Evolutionary conservation across 2,329 filamentous ascomycete genomes (phyloP).

Genomic region (Fusarium beomiforme): DNA sequence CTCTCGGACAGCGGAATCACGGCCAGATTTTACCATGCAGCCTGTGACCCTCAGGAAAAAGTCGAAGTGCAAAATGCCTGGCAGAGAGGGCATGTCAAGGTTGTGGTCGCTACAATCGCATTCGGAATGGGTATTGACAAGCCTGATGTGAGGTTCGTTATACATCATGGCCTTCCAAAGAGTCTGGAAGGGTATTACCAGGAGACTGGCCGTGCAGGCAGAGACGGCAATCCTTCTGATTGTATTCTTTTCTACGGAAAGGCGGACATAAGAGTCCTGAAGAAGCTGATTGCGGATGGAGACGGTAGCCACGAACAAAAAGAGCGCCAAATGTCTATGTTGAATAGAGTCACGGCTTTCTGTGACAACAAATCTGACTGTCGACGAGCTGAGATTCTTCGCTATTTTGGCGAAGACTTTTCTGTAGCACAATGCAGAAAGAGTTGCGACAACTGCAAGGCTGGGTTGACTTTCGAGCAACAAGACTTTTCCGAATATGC

Average conservation of each 20-base stretch:
- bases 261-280: slow-evolving; percentile 76
- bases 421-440: slow-evolving; percentile 74
- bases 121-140: slow-evolving; percentile 99
- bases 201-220: slow-evolving; percentile 92
- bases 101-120: slow-evolving; percentile 97
- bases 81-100: slow-evolving; percentile 82
- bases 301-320: slow-evolving; percentile 83
- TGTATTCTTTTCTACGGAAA: slow-evolving; percentile 93
- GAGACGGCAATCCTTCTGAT: slow-evolving; percentile 86
- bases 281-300: slow-evolving; percentile 84
- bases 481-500: slow-evolving; percentile 83
- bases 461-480: slow-evolving; percentile 73
- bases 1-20: slow-evolving; percentile 73
- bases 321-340: slow-evolving; percentile 83
- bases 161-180: slow-evolving; percentile 93
- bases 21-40: slow-evolving; percentile 88
- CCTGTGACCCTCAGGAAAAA: slow-evolving; percentile 75
- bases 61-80: slow-evolving; percentile 78
- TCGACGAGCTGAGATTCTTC: slow-evolving; percentile 84
- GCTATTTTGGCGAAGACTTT: slow-evolving; percentile 95
- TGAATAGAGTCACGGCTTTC: slow-evolving; percentile 84
- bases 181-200: slow-evolving; percentile 98
- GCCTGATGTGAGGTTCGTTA: slow-evolving; percentile 93
- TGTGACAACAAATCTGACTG: slow-evolving; percentile 92
- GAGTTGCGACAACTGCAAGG: slow-evolving; percentile 90